Evolutionary conservation across 805 yeast species (phyloP).

Genomic region (Pichia phayaonensis): DNA sequence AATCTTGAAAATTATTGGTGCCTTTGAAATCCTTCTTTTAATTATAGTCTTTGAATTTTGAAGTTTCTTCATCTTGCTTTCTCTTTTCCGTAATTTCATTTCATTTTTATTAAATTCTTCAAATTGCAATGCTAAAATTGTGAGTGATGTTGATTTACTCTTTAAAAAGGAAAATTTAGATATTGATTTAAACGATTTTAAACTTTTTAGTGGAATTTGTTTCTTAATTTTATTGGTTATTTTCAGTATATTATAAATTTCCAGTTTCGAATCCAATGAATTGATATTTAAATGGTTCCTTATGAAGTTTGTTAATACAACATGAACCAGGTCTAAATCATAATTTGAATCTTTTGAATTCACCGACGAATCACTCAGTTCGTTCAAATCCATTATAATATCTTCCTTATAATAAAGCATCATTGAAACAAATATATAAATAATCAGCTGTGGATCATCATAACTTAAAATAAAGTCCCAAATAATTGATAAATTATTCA

Average conservation of each 20-base stretch:
- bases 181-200: slow-evolving; percentile 4
- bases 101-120: not conserved
- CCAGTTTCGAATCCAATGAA: slow-evolving; percentile 18
- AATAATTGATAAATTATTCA: slow-evolving; percentile 43
- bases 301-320: slow-evolving; percentile 22
- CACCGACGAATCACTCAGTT: slow-evolving; percentile 23
- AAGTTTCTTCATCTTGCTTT: not conserved
- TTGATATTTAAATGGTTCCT: slow-evolving; percentile 19
- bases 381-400: slow-evolving; percentile 31
- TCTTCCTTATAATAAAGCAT: slow-evolving; percentile 38
- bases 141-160: slow-evolving; percentile 4
- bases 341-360: slow-evolving; percentile 21
- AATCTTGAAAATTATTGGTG: not conserved
- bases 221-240: slow-evolving; percentile 11
- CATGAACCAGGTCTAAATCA: slow-evolving; percentile 23
- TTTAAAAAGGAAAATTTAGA: slow-evolving; percentile 20
- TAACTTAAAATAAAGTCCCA: slow-evolving; percentile 65
- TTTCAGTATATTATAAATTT: slow-evolving; percentile 22
- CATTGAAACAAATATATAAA: slow-evolving; percentile 57
- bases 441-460: slow-evolving; percentile 43
- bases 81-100: not conserved
- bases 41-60: not conserved
- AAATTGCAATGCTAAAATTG: slow-evolving; percentile 14
- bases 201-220: slow-evolving; percentile 6
- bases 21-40: not conserved